Conservation (phyloP, 169 alveolate species). For the Perkinsus marinus region DNA sequence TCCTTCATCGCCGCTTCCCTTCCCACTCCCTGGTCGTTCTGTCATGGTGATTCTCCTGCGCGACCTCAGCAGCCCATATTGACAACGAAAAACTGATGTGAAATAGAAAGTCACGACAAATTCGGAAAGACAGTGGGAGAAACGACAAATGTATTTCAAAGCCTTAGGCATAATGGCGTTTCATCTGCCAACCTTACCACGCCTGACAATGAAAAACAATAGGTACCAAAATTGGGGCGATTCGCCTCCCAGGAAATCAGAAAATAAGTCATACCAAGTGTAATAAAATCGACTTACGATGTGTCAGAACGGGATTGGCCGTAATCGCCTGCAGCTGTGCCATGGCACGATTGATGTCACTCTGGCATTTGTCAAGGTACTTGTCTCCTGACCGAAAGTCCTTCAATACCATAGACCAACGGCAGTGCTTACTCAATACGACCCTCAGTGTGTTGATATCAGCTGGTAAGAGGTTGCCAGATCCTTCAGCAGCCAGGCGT, state of each 20-base stretch:
- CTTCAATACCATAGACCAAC: background rate
- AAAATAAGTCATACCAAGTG: too few relatives aligned
- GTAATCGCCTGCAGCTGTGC: background rate
- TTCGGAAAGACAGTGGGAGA: background rate
- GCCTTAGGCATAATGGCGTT: too few relatives aligned
- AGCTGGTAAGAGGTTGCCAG: background rate
- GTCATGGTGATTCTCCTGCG: background rate
- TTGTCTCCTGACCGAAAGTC: background rate
- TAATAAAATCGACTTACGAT: too few relatives aligned
- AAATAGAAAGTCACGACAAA: background rate
- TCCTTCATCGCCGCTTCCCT: background rate
- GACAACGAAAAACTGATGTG: background rate
- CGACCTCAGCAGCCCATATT: background rate
- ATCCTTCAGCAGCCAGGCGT: background rate
- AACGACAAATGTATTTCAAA: background rate
- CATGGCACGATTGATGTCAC: background rate
- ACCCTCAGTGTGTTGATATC: background rate
- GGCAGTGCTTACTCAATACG: background rate
- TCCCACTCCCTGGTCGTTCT: background rate
- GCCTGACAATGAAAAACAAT: background rate
- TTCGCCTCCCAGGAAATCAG: too few relatives aligned
- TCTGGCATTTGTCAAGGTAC: background rate
- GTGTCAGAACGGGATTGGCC: background rate
- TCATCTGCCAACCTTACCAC: background rate
- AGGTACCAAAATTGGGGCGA: too few relatives aligned